Conservation (phyloP, 2,329 filamentous ascomycete species). For the Zymoseptoria brevis region DNA sequence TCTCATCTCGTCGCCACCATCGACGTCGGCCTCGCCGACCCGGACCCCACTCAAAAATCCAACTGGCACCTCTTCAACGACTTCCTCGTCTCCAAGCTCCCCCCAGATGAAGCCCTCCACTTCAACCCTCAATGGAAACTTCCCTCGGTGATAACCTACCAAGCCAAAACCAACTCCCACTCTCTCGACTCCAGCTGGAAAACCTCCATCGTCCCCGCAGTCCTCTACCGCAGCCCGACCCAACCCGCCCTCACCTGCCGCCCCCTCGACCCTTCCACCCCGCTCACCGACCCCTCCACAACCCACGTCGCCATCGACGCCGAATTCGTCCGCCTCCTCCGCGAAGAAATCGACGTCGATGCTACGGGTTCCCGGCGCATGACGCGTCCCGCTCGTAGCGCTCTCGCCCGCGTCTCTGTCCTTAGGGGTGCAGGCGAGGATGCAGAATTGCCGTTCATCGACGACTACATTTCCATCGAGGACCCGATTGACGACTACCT, state of each 20-base stretch:
- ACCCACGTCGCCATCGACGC: constrained; percentile 80
- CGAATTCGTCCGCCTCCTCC: constrained; percentile 87
- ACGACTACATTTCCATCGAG: constrained; percentile 89
- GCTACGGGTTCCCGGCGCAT: constrained; percentile 88
- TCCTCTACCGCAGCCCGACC: constrained; percentile 69
- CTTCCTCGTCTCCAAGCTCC: constrained; percentile 77
- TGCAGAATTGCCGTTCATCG: constrained; percentile 83
- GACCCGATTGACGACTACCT: constrained; percentile 93
- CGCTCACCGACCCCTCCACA: constrained; percentile 51
- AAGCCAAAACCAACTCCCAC: constrained; percentile 73
- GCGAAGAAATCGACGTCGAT: constrained; percentile 93
- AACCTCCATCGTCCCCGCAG: constrained; percentile 68
- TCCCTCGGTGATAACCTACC: constrained; percentile 79
- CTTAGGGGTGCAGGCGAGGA: constrained; percentile 69
- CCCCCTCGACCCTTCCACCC: constrained; percentile 32
- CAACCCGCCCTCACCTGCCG: constrained; percentile 30
- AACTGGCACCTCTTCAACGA: constrained; percentile 98
- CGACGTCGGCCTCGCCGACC: constrained; percentile 62
- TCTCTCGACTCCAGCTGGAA: constrained; percentile 82
- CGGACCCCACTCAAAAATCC: constrained; percentile 49
- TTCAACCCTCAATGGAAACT: constrained; percentile 92
- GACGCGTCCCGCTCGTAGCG: constrained; percentile 82
- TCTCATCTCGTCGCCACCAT: constrained; percentile 86
- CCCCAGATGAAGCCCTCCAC: constrained; percentile 72
- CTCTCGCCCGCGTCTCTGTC: constrained; percentile 86